Evolutionary conservation across 768 basidiomycete genomes (phyloP), one percentile per base, ranked within the genome.

Genomic region (Rhizopogon salebrosus): DNA sequence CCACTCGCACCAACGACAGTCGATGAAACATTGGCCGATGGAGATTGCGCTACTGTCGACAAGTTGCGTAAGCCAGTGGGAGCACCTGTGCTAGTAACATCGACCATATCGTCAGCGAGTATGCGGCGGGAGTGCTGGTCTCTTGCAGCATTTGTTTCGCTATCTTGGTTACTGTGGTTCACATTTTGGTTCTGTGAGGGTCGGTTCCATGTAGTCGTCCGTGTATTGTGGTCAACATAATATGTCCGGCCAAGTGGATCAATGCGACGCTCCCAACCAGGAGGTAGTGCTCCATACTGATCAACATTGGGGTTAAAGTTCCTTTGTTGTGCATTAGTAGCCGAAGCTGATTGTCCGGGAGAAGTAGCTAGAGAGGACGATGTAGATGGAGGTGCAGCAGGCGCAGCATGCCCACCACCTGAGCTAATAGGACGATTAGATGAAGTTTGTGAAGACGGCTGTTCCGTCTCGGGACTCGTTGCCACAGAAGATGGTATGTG

Each of bases 181-280:
- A 79, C 84, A 3, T 82, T 79, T 41, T 88, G 85, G 62, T 78
- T 92, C 11, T 82, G 71, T 22, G 87, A 90, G 6, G 95, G 95
- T 16, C 97, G 76, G 66, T 92, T 95, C 97, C 97, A 99, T 0
- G 97, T 98, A 6, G 97, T 99, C 11, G 89, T 91, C 52, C 97
- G 87, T 8, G 92, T 92, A 68, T 98, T 98, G 72, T 98, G 97
- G 66, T 99, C 97, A 51, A 99, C 97, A 67, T 98, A 99, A 69
- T 99, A 99, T 6, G 92, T 95, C 52, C 97, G 77, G 8, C 88
- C 97, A 23, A 98, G 81, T 29, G 97, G 95, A 71, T 99, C 97
- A 51, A 95, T 91, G 41, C 97, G 89, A 55, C 97, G 83, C 70
- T 99, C 97, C 97, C 97, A 99, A 3, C 94, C 93, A 24, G 76